Evolutionary conservation across 768 basidiomycete species (phyloP).

Genomic region (Boletales sp.): DNA sequence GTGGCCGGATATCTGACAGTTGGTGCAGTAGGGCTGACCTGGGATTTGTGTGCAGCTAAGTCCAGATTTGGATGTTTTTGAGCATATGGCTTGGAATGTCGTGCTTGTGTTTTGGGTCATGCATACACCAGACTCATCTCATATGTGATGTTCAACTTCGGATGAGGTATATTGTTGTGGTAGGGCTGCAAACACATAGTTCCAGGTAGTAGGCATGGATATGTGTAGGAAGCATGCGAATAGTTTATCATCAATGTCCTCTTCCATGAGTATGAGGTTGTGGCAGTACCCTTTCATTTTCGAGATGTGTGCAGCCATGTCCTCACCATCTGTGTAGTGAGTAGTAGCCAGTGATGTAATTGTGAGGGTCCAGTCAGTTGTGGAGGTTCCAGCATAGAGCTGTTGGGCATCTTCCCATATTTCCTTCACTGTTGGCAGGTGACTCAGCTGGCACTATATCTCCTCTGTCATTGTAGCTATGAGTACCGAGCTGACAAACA

Average conservation of each 20-base stretch:
- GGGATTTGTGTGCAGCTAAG: too few relatives aligned
- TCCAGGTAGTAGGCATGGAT: conserved; percentile 13
- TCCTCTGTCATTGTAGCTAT: not conserved
- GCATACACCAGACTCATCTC: not conserved
- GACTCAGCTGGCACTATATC: not conserved
- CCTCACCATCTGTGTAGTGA: not conserved
- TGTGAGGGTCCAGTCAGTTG: not conserved
- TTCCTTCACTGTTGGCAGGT: not conserved
- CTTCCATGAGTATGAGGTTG: too few relatives aligned
- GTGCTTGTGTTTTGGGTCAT: not conserved
- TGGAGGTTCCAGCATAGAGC: not conserved
- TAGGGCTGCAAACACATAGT: conserved; percentile 11
- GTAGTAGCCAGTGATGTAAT: not conserved
- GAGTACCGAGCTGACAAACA: not conserved
- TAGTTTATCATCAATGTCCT: too few relatives aligned
- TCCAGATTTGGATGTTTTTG: too few relatives aligned
- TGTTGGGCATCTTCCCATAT: not conserved
- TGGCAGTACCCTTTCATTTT: not conserved
- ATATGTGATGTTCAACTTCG: conserved; percentile 2
- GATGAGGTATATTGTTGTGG: conserved; percentile 9
- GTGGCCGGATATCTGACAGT: not conserved
- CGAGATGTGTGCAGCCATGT: not conserved
- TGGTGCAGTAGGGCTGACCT: not conserved
- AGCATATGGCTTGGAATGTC: too few relatives aligned
- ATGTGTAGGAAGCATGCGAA: conserved; percentile 12